Evolutionary conservation across 495 filamentous ascomycete genomes (phyloP).

Genomic region (Penicillium soppii): DNA sequence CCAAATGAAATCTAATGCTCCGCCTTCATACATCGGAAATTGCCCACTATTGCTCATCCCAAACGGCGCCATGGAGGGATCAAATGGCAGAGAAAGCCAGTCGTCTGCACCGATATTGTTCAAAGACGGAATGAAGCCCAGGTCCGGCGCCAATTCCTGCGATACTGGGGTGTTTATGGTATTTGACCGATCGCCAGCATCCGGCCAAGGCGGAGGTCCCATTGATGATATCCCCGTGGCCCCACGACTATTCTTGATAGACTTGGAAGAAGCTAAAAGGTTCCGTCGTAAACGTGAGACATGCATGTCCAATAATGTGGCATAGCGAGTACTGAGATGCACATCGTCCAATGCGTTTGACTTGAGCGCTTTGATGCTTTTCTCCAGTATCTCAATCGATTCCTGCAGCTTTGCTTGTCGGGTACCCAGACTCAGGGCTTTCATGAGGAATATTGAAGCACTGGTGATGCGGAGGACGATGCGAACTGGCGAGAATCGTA

Average conservation of each 20-base stretch:
- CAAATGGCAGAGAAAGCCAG: slow-evolving; percentile 54
- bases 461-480: slow-evolving; percentile 53
- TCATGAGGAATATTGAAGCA: slow-evolving; percentile 54
- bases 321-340: slow-evolving; percentile 52
- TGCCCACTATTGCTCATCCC: slow-evolving; percentile 42
- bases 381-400: slow-evolving; percentile 49
- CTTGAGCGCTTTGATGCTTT: slow-evolving; percentile 46
- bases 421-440: slow-evolving; percentile 51
- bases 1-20: slow-evolving; percentile 52
- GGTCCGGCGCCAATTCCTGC: slow-evolving; percentile 30
- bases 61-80: slow-evolving; percentile 55
- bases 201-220: slow-evolving; percentile 31
- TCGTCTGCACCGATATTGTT: slow-evolving; percentile 46
- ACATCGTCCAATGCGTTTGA: slow-evolving; percentile 53
- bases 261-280: slow-evolving; percentile 38
- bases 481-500: slow-evolving; percentile 52
- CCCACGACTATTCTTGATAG: slow-evolving; percentile 23
- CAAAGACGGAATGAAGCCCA: slow-evolving; percentile 35
- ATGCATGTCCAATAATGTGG: slow-evolving; percentile 49
- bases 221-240: slow-evolving; percentile 29
- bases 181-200: slow-evolving; percentile 21
- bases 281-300: slow-evolving; percentile 45
- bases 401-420: slow-evolving; percentile 48
- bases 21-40: slow-evolving; percentile 51
- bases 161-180: slow-evolving; percentile 21